phyloP scores from a whole-genome alignment of 768 basidiomycete species.

The Goffeauzyma gilvescens region DNA sequence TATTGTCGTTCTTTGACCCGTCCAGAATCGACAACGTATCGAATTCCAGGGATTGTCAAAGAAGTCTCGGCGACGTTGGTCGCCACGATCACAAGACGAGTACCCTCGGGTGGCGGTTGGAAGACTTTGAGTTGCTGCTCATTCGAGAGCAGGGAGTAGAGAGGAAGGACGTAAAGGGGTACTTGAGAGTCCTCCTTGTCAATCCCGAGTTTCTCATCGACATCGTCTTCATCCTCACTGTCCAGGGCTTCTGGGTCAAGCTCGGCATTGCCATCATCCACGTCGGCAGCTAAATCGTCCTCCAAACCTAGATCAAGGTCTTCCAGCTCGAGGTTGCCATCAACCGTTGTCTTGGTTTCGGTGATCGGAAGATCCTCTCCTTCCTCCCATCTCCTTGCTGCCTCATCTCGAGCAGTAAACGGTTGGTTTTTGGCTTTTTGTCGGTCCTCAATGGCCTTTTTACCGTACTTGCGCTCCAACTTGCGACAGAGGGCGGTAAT shows the following conservation, averaged over 20 bases:
- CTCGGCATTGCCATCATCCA: constrained; percentile 44
- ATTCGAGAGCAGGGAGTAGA: constrained; percentile 79
- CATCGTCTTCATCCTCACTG: constrained; percentile 53
- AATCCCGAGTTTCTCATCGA: constrained; percentile 40
- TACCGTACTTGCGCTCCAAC: constrained; percentile 58
- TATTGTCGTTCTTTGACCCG: constrained; percentile 88
- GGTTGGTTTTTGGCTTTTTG: background rate
- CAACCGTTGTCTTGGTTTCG: background rate
- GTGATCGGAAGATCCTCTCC: background rate
- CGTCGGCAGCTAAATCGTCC: constrained; percentile 35
- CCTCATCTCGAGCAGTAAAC: constrained; percentile 2
- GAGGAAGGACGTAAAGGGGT: constrained; percentile 82
- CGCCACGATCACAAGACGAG: constrained; percentile 76
- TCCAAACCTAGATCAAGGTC: constrained; percentile 37
- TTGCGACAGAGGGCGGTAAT: constrained; percentile 66
- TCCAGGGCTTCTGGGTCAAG: constrained; percentile 44
- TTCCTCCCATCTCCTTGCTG: constrained; percentile 7
- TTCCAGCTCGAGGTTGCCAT: constrained; percentile 30
- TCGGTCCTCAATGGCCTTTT: constrained; percentile 43
- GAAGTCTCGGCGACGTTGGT: constrained; percentile 97
- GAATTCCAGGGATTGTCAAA: constrained; percentile 85
- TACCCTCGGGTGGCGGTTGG: constrained; percentile 54
- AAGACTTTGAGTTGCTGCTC: constrained; percentile 95
- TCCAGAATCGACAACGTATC: constrained; percentile 93
- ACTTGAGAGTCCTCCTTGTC: constrained; percentile 59